phyloP scores from a whole-genome alignment of 1,284 basidiomycete species.

The Sporisorium scitamineum region DNA sequence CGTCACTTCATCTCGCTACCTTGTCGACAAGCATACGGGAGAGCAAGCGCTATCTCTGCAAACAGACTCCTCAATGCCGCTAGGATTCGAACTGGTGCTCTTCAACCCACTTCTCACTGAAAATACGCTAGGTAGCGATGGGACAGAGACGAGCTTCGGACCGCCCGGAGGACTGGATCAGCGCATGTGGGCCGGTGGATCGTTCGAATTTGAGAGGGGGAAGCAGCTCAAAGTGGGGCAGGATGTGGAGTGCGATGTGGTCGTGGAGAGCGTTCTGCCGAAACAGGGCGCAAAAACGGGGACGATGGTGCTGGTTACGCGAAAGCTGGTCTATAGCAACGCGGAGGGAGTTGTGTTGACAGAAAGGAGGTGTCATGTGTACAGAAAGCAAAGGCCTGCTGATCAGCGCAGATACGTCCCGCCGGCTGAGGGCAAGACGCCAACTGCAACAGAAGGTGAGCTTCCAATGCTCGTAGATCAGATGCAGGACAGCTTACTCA shows the following conservation, averaged over 20 bases:
- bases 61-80: slow-evolving; percentile 11
- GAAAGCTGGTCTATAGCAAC: slow-evolving; percentile 28
- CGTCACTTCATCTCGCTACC: slow-evolving; percentile 7
- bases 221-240: slow-evolving; percentile 29
- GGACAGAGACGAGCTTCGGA: slow-evolving; percentile 40
- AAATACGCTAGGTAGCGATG: slow-evolving; percentile 20
- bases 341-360: slow-evolving; percentile 22
- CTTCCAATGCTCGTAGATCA: neutral
- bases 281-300: slow-evolving; percentile 47
- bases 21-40: slow-evolving; percentile 23
- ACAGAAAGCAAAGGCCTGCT: slow-evolving; percentile 31
- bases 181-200: slow-evolving; percentile 52
- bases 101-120: slow-evolving; percentile 49
- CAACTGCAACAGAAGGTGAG: slow-evolving; percentile 26
- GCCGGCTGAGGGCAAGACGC: slow-evolving; percentile 6
- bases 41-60: slow-evolving; percentile 15
- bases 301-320: slow-evolving; percentile 41
- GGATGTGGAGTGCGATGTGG: slow-evolving; percentile 24
- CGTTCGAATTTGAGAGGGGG: slow-evolving; percentile 33
- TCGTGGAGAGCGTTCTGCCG: slow-evolving; percentile 29
- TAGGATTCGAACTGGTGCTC: slow-evolving; percentile 38
- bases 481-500: neutral
- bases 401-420: slow-evolving; percentile 26
- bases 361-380: slow-evolving; percentile 41
- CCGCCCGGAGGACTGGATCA: slow-evolving; percentile 47